These are phyloP conservation scores for Fusarium compactum DNA, from an alignment of 2,329 filamentous ascomycete genomes.

Conservation along the genomic window DNA sequence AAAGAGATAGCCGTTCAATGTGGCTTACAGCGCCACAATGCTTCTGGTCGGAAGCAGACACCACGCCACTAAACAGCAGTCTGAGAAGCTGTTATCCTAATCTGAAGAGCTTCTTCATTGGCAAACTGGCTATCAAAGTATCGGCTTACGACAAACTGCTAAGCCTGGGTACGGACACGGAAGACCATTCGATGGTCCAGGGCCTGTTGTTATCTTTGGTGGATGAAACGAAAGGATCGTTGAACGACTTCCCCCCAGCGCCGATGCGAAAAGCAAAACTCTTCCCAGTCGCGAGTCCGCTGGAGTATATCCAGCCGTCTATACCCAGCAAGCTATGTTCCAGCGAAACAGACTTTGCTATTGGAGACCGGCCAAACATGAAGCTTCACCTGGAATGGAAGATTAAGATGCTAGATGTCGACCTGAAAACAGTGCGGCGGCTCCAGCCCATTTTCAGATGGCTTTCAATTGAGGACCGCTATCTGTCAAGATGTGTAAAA, in stretches of 20 bases:
- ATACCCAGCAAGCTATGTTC: background rate
- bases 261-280: constrained; percentile 27
- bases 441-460: constrained; percentile 19
- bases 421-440: constrained; percentile 2
- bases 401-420: constrained; percentile 17
- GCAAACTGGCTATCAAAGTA: constrained; percentile 6
- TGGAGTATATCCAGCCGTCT: too few relatives aligned
- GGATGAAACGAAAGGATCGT: background rate
- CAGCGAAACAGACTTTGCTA: background rate
- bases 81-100: constrained; percentile 9
- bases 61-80: background rate
- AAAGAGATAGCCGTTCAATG: background rate
- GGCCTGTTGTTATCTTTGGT: constrained; percentile 1
- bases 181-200: background rate
- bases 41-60: constrained; percentile 27
- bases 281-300: too few relatives aligned
- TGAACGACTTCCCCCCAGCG: background rate
- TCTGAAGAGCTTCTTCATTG: constrained; percentile 16
- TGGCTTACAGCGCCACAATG: constrained; percentile 25
- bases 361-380: constrained; percentile 30
- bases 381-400: background rate
- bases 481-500: constrained; percentile 11
- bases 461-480: constrained; percentile 17
- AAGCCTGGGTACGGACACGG: background rate
- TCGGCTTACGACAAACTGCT: constrained; percentile 24